Base-by-base conservation (phyloP, 2,329 filamentous ascomycete genomes). In the Nigrograna mackinnonii region DNA sequence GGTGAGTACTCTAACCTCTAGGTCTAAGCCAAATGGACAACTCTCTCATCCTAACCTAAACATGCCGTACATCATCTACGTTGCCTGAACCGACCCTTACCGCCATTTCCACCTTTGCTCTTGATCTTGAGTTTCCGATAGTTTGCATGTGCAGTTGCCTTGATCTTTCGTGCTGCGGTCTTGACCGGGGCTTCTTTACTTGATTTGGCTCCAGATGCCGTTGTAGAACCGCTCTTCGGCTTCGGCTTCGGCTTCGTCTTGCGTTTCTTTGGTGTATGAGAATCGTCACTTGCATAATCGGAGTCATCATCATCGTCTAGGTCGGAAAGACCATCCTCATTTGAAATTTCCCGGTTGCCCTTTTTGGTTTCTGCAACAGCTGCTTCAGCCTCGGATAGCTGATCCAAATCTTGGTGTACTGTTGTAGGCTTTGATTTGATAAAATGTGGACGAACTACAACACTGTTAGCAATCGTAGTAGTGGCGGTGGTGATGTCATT, bases 41-140 rank as follows among this genome's bases (percentile, higher is more conserved):
- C n/a, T n/a, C n/a, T n/a, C n/a, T n/a, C n/a, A n/a, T n/a, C n/a
- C n/a, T n/a, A n/a, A n/a, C n/a, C n/a, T n/a, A n/a, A n/a, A n/a
- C n/a, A n/a, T n/a, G n/a, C n/a, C n/a, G n/a, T n/a, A n/a, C n/a
- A n/a, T n/a, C 49, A 63, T 46, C 56, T 54, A 45, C 58, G 58
- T 31, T 57, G 54, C 16, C 73, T 70, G 50, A 66, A 67, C 44
- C 66, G 63, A 3, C 73, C 72, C 36, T 68, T 71, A 16, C 66
- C 67, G 35, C 57, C 55, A 43, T 53, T 60, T 47, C 63, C 65
- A 31, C 70, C 72, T 56, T 76, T 74, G 46, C 72, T 72, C 61
- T 75, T 77, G 59, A 78, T 78, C 47, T 78, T 78, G 21, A 78
- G 66, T 46, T 57, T 65, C 14, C 70, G 65, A 50, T 71, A 78